Evolutionary conservation across 176 grass and related monocot genomes (phyloP), one percentile per base, ranked within the genome.

Genomic region (Bonia amplexicaulis): DNA sequence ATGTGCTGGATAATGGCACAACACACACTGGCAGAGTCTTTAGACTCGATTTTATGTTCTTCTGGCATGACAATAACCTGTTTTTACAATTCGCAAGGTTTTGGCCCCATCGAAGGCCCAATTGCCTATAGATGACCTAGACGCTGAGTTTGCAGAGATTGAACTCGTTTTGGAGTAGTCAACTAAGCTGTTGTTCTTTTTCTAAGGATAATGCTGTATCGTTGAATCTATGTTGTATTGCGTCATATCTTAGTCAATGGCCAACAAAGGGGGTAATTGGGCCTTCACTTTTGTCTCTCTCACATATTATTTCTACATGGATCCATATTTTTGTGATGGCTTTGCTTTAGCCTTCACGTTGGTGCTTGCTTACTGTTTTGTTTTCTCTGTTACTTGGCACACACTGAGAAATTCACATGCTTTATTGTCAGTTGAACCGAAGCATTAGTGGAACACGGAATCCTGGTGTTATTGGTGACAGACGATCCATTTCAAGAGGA

Each of bases 391-490:
- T 89, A 64, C 35, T 60, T 87, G 42, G 14, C 19, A 8, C 27
- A 55, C 66, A 63, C 15, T 88, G 47, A 85, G 4, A 74, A 27
- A 73, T 67, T 81, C 20, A 19, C 53, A 27, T 78, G 1, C 84
- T 92, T 78, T 64, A 41, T 84, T 70, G 6, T 33, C 86, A 99
- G 97, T 87, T 99, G 86, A 96, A 99, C 85, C 87, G 93, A 94
- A 89, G 26, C 80, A 77, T 99, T 79, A 94, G 84, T 80, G 93
- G 90, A 58, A 83, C 37, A 60, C 88, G 86, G 33, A 92, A 89
- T 87, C 84, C 93, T 76, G 97, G 97, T 90, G 87, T 96, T 86
- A 99, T 96, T 69, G 97, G 97, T 76, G 97, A 99, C 42, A 90
- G 86, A 62, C 83, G 97, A 75, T 99, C 97, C 76, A 89, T 96